Evolutionary conservation across 2,329 filamentous ascomycete species (phyloP).

Genomic region (Hypoxylon sp.): DNA sequence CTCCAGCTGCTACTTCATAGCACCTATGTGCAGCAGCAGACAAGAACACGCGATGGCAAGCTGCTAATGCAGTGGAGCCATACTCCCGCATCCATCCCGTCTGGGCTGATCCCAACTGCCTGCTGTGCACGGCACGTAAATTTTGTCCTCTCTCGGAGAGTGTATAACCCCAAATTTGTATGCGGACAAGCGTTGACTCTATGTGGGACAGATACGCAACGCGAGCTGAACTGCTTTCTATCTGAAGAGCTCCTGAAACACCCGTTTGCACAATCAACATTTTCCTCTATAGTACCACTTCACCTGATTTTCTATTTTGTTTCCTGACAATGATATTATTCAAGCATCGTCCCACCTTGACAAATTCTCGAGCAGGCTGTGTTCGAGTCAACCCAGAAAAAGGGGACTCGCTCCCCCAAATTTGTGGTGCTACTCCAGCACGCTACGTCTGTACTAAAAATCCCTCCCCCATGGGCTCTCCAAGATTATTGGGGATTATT

Average conservation of each 20-base stretch:
- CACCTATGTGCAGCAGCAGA: too few species aligned
- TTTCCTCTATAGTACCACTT: neutral
- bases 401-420: neutral
- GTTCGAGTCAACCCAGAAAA: neutral
- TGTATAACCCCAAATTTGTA: too few species aligned
- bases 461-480: conserved; percentile 1
- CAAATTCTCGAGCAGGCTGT: neutral
- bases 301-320: conserved; percentile 1
- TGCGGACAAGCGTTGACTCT: too few species aligned
- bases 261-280: neutral
- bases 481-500: conserved; percentile 6
- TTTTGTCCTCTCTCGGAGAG: too few species aligned
- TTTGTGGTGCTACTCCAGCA: conserved; percentile 11
- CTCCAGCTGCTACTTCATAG: too few species aligned
- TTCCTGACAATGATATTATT: too few species aligned
- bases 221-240: conserved; percentile 7
- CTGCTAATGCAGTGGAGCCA: conserved; percentile 24
- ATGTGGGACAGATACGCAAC: conserved; percentile 7
- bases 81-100: conserved; percentile 21
- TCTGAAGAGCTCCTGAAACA: conserved; percentile 19
- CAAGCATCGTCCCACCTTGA: conserved; percentile 11
- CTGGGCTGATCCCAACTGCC: conserved; percentile 8
- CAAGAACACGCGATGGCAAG: conserved; percentile 8
- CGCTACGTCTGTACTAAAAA: neutral
- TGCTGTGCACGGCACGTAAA: conserved; percentile 5